These are phyloP conservation scores for Sisymbrium irio DNA, from an alignment of 345 rosid genomes.

Conservation along the genomic window DNA sequence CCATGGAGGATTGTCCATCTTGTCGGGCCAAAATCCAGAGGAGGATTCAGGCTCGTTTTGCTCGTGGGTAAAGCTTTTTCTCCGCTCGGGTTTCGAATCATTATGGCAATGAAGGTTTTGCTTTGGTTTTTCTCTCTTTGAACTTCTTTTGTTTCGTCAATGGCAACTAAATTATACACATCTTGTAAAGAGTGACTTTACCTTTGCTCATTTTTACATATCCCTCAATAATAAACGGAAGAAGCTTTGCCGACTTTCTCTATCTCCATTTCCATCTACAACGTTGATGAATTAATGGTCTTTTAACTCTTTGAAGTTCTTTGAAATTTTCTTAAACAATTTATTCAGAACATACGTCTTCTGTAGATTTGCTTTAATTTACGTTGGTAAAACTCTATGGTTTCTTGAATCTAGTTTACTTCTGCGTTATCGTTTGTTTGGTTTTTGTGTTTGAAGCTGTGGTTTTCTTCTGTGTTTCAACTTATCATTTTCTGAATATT, in stretches of 20 bases:
- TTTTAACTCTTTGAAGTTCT: not conserved
- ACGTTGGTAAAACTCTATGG: not conserved
- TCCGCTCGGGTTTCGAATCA: not conserved
- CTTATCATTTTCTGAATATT: not conserved
- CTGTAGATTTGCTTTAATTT: not conserved
- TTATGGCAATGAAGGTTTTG: slow-evolving; percentile 28
- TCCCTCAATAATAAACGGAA: slow-evolving; percentile 30
- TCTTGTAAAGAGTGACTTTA: slow-evolving; percentile 37
- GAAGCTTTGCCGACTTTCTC: slow-evolving; percentile 5
- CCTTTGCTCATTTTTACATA: slow-evolving; percentile 18
- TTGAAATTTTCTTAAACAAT: not conserved
- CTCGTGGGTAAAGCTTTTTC: slow-evolving; percentile 14
- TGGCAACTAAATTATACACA: slow-evolving; percentile 21
- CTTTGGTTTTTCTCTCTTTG: not conserved
- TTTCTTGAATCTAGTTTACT: no score
- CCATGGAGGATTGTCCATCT: slow-evolving; percentile 58
- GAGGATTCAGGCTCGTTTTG: slow-evolving; percentile 43
- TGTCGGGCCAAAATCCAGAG: slow-evolving; percentile 45
- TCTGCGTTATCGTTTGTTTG: not conserved
- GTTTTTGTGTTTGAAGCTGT: not conserved
- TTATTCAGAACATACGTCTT: not conserved
- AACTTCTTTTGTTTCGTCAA: slow-evolving; percentile 11
- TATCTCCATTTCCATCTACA: not conserved
- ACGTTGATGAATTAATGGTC: not conserved
- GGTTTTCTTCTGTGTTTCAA: no score